Evolutionary conservation across 768 basidiomycete species (phyloP), one percentile per base, ranked within the genome.

Genomic region (Lentinula raphanica): DNA sequence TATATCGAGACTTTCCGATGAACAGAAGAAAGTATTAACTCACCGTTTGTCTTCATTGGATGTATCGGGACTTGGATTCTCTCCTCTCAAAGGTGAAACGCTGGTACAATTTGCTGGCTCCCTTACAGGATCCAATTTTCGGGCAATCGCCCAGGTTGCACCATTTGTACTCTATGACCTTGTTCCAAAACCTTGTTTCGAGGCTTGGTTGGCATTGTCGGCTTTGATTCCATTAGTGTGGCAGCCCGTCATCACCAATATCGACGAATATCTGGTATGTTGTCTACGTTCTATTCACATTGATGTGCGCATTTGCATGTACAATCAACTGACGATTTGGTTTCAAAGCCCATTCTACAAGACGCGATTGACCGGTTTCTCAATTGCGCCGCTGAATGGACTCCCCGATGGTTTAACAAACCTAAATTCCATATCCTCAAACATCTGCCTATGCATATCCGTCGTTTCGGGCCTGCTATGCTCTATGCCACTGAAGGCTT

Each of bases 341-440:
- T 35, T 46, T 39, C 19, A 40, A 48, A 65, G 64, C 42, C 23
- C 0, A 13, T 13, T 9, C 61, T 67, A 3, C 31, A 61, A 31
- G 40, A 49, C 1, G 60, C 48, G 9, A 65, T 68, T 42, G 17
- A 58, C 9, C 25, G 65, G 21, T 67, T 69, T 23, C 58, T 71
- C 0, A 54, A 45, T 11, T 59, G 61, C 12, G 60, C 65, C 1
- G 61, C 63, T 3, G 45, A 59, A 1, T 69, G 60, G 69, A 67
- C 49, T 12, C 19, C 31, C 63, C 62, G 51, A 7, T 54, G 51
- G 51, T 54, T 54, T 23, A 54, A 54, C 25, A 54, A 54, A 23
- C 51, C 51, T 0, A 68, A 71, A 49, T 67, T 69, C 54, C 69
- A 71, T 46, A 42, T 69, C 13, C 49, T 69, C 13, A 39, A 63